phyloP scores from a whole-genome alignment of 345 rosid species.

The Brassica incana region DNA sequence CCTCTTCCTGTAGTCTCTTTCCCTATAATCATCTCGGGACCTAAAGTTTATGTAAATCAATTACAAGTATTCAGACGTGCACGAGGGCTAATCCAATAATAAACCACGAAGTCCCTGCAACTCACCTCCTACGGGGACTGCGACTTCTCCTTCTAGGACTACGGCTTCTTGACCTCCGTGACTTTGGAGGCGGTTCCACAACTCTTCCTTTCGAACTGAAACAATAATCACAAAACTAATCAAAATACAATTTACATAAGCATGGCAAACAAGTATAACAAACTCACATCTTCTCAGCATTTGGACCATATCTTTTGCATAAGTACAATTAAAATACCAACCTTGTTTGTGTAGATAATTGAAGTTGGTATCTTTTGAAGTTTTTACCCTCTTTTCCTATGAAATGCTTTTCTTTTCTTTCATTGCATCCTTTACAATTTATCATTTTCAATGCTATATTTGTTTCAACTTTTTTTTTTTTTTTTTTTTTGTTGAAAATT shows the following conservation, averaged over 20 bases:
- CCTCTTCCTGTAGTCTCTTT: conserved; percentile 48
- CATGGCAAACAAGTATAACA: no score
- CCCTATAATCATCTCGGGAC: conserved; percentile 42
- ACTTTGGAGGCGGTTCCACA: conserved; percentile 40
- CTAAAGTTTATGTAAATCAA: conserved; percentile 1
- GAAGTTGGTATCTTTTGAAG: no score
- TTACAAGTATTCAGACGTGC: neutral
- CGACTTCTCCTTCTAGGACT: conserved; percentile 54
- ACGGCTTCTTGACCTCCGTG: conserved; percentile 50
- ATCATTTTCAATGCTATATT: no score
- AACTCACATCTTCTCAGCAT: no score
- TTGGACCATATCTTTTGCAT: no score
- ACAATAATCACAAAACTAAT: conserved; percentile 13
- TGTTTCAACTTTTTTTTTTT: no score
- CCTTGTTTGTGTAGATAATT: no score
- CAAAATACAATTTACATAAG: neutral
- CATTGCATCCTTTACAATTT: no score
- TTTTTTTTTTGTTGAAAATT: no score
- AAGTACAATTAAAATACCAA: no score
- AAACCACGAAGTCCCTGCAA: neutral
- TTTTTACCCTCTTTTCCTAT: no score
- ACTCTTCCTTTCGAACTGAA: conserved; percentile 46
- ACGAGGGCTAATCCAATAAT: neutral
- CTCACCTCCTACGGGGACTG: conserved; percentile 52
- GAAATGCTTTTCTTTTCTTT: no score